Evolutionary conservation across 768 basidiomycete genomes (phyloP).

Genomic region (Candolleomyces efflorescens): DNA sequence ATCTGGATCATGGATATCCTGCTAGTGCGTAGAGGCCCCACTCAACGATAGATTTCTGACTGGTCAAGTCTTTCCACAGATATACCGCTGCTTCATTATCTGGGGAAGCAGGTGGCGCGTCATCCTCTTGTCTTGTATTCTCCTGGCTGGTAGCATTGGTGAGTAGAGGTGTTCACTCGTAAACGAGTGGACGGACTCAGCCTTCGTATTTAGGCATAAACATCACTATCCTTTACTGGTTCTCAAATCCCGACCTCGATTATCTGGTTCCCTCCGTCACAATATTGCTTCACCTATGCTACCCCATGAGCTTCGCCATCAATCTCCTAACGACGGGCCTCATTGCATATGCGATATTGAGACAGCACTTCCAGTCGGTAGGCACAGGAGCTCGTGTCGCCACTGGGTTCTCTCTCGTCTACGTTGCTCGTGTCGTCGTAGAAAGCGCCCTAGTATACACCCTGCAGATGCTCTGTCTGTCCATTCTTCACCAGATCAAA

Average conservation of each 20-base stretch:
- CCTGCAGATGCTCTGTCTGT: slow-evolving; percentile 20
- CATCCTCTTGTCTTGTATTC: slow-evolving; percentile 17
- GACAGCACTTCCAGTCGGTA: slow-evolving; percentile 18
- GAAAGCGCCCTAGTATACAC: slow-evolving; percentile 29
- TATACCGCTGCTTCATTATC: slow-evolving; percentile 24
- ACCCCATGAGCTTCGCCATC: slow-evolving; percentile 19
- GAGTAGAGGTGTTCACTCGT: slow-evolving; percentile 11
- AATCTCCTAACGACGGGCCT: slow-evolving; percentile 23
- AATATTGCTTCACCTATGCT: slow-evolving; percentile 11
- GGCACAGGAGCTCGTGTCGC: slow-evolving; percentile 14
- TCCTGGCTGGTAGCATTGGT: slow-evolving; percentile 14
- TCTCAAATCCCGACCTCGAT: slow-evolving; percentile 12
- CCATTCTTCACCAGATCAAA: slow-evolving; percentile 20
- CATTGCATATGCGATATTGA: slow-evolving; percentile 22
- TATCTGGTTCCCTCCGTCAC: slow-evolving; percentile 9
- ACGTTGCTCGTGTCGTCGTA: slow-evolving; percentile 22
- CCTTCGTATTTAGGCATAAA: slow-evolving; percentile 14
- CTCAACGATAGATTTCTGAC: neutral
- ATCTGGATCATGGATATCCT: neutral
- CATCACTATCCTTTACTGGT: slow-evolving; percentile 18
- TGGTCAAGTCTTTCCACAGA: slow-evolving; percentile 8
- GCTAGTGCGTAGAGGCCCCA: neutral
- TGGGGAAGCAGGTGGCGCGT: slow-evolving; percentile 18
- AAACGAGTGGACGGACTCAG: neutral
- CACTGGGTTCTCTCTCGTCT: slow-evolving; percentile 9